A percentile compares a stretch with the other conserved stretches of the same genome.
Evolutionary conservation across 768 basidiomycete species (phyloP).

Genomic region (Lyophyllum decastes): DNA sequence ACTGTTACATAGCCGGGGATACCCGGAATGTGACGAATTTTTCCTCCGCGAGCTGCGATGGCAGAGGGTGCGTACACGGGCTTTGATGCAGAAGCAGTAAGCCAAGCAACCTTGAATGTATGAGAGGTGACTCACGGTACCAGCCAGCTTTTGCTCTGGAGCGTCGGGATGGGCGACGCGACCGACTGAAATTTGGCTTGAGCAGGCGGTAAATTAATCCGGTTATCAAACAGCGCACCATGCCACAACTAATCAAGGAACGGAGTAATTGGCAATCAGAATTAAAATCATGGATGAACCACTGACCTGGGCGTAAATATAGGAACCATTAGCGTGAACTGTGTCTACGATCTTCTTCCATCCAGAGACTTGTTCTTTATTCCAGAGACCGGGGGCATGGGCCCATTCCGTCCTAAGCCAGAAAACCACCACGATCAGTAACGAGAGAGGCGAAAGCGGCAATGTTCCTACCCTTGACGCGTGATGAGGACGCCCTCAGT

Average conservation of each 20-base stretch:
- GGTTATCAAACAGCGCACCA: conserved; percentile 21
- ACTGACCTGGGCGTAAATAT: conserved; percentile 45
- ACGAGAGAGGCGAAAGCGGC: too few species aligned
- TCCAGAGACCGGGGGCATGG: conserved; percentile 49
- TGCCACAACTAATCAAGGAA: conserved; percentile 33
- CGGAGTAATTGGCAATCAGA: neutral
- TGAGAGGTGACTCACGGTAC: conserved; percentile 23
- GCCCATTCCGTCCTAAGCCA: conserved; percentile 41
- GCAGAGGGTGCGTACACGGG: conserved; percentile 48
- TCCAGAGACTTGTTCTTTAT: conserved; percentile 39
- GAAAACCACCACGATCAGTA: neutral
- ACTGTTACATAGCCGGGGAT: conserved; percentile 41
- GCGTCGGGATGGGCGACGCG: neutral
- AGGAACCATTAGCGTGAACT: conserved; percentile 45
- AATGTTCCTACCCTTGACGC: conserved; percentile 38
- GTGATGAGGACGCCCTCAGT: conserved; percentile 40
- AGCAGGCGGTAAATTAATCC: neutral
- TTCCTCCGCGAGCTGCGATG: conserved; percentile 41
- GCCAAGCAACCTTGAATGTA: neutral
- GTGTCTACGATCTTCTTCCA: conserved; percentile 50
- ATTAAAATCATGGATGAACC: too few species aligned
- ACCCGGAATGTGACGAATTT: conserved; percentile 40
- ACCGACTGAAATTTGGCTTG: neutral
- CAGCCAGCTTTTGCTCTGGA: conserved; percentile 37
- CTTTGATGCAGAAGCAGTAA: conserved; percentile 24